Conservation (phyloP, 2,329 filamentous ascomycete species). For the Pseudocercospora crystallina region DNA sequence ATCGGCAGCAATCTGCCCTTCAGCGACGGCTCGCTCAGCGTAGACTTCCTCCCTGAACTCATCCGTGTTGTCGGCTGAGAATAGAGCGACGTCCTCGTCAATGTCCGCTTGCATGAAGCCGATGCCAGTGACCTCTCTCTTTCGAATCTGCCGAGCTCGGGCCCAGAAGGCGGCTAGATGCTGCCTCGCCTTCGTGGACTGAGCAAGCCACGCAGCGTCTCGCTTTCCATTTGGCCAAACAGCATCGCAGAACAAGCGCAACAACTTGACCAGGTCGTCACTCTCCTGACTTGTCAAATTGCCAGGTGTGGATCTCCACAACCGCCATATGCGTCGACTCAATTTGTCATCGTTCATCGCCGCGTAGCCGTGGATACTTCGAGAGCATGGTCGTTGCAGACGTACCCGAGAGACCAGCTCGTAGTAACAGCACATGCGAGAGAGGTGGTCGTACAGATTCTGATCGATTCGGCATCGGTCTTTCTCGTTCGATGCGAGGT, state of each 20-base stretch:
- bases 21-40: too few relatives aligned
- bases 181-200: neutral
- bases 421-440: neutral
- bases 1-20: too few relatives aligned
- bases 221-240: too few relatives aligned
- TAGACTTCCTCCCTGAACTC: slow-evolving; percentile 1
- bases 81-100: neutral
- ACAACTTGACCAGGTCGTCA: too few relatives aligned
- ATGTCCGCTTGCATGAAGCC: neutral
- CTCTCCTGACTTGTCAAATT: too few relatives aligned
- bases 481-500: neutral
- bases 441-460: slow-evolving; percentile 1
- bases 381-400: too few relatives aligned
- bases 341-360: too few relatives aligned
- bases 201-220: neutral
- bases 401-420: too few relatives aligned
- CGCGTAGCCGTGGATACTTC: too few relatives aligned
- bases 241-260: too few relatives aligned
- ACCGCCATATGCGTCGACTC: too few relatives aligned
- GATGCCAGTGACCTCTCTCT: neutral
- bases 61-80: neutral
- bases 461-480: neutral
- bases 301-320: too few relatives aligned
- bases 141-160: neutral
- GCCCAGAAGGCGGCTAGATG: neutral